Evolutionary conservation across 2,329 filamentous ascomycete genomes (phyloP).

Genomic region (Sphaerulina musiva): DNA sequence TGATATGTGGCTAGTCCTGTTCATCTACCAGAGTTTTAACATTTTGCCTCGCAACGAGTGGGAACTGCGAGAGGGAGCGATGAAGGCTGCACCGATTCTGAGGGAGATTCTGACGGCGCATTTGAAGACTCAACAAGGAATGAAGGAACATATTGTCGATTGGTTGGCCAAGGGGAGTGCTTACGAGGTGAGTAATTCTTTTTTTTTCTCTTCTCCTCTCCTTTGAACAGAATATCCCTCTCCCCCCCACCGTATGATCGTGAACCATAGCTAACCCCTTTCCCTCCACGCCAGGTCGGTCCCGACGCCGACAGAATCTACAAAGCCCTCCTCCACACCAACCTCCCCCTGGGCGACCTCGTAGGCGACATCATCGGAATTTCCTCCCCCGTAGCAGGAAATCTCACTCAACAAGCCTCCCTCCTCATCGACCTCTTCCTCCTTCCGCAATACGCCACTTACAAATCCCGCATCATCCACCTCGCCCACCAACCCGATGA

Average conservation of each 20-base stretch:
- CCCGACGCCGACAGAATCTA: conserved; percentile 49
- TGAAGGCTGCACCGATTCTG: conserved; percentile 37
- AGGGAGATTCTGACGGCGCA: conserved; percentile 41
- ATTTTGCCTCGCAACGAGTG: conserved; percentile 46
- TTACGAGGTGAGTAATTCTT: conserved; percentile 32
- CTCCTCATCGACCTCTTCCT: conserved; percentile 50
- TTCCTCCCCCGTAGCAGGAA: conserved; percentile 45
- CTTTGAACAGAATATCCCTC: no score
- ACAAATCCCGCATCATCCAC: conserved; percentile 48
- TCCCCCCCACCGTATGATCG: no score
- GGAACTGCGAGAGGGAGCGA: conserved; percentile 43
- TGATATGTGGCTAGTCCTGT: conserved; percentile 40
- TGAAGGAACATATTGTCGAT: conserved; percentile 41
- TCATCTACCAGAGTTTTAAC: conserved; percentile 51
- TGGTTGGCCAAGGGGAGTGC: conserved; percentile 45
- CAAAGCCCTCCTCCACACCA: conserved; percentile 43
- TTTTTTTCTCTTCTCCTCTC: no score
- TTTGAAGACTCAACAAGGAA: conserved; percentile 42
- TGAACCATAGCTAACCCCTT: no score
- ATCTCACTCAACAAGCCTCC: conserved; percentile 49
- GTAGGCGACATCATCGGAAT: conserved; percentile 47
- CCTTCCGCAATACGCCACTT: conserved; percentile 44
- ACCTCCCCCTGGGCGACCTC: conserved; percentile 44
- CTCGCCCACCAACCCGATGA: conserved; percentile 40
- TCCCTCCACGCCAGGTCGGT: conserved; percentile 26